Percentiles rank a stretch among this genome's conserved stretches.
Evolutionary conservation across 2,329 filamentous ascomycete species (phyloP).

Genomic region (Emydomyces testavorans): DNA sequence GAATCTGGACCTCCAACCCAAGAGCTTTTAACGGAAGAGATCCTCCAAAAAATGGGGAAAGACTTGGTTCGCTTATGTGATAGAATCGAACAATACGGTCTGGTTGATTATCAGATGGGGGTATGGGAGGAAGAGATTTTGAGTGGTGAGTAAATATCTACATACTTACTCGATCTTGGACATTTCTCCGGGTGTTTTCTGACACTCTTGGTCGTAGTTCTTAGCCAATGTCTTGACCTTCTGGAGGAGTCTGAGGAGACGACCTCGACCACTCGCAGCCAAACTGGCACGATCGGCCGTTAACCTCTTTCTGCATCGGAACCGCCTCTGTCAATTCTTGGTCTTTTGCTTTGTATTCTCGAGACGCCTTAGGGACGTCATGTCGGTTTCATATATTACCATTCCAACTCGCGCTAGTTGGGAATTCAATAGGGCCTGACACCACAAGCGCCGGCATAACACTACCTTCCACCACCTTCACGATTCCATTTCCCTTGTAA

Average conservation of each 20-base stretch:
- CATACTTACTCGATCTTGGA: no score
- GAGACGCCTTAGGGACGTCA: neutral
- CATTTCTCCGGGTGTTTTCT: neutral
- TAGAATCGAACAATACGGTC: slow-evolving; percentile 73
- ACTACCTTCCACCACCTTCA: neutral
- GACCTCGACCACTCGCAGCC: slow-evolving; percentile 5
- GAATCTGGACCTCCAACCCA: slow-evolving; percentile 47
- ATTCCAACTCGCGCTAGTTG: no score
- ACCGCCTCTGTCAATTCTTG: neutral
- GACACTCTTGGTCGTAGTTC: slow-evolving; percentile 7
- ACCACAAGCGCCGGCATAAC: neutral
- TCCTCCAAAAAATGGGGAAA: slow-evolving; percentile 66
- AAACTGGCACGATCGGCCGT: slow-evolving; percentile 1
- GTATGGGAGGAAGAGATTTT: slow-evolving; percentile 92
- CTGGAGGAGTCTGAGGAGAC: slow-evolving; percentile 11
- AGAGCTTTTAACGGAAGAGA: slow-evolving; percentile 54
- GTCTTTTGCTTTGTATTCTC: neutral
- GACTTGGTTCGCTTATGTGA: slow-evolving; percentile 76
- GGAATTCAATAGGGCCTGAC: neutral
- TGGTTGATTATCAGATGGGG: slow-evolving; percentile 95
- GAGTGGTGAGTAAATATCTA: slow-evolving; percentile 58
- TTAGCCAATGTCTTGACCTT: slow-evolving; percentile 16
- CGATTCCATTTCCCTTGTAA: slow-evolving; percentile 3
- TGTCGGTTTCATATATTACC: neutral
- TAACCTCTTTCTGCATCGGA: neutral